These are phyloP conservation scores for Monosporozyma siamensis DNA, from an alignment of 805 yeast genomes.

Conservation along the genomic window DNA sequence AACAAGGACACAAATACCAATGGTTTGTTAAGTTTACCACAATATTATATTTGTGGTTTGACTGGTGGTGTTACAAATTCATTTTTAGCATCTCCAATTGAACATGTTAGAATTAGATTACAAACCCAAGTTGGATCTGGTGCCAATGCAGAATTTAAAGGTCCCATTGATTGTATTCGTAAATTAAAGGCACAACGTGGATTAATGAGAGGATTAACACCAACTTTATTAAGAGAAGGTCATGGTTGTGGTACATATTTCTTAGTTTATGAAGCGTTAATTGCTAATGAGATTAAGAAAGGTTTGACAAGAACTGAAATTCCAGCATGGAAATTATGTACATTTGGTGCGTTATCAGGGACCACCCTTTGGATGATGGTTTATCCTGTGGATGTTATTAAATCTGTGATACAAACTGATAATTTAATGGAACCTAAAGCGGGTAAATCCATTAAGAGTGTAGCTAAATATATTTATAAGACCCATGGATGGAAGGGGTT, in stretches of 20 bases:
- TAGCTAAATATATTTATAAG: conserved; percentile 44
- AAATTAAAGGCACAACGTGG: conserved; percentile 50
- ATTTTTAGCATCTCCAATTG: conserved; percentile 85
- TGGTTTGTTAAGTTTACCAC: conserved; percentile 37
- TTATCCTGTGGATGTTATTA: conserved; percentile 86
- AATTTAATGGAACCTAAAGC: conserved; percentile 41
- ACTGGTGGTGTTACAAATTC: conserved; percentile 93
- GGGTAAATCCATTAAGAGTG: conserved; percentile 43
- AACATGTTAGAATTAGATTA: conserved; percentile 84
- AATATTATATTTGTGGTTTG: conserved; percentile 79
- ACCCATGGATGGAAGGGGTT: conserved; percentile 65
- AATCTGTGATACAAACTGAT: conserved; percentile 68
- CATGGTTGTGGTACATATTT: conserved; percentile 87
- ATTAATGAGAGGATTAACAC: conserved; percentile 69
- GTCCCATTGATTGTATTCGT: conserved; percentile 35
- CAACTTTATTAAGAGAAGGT: conserved; percentile 77
- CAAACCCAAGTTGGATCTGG: conserved; percentile 51
- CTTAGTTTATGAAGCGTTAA: conserved; percentile 80
- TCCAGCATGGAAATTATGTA: conserved; percentile 79
- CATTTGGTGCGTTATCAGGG: conserved; percentile 87
- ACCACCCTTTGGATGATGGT: conserved; percentile 74
- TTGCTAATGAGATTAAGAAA: conserved; percentile 41
- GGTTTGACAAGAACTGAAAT: conserved; percentile 52
- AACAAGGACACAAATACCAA: conserved; percentile 25
- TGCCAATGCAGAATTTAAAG: conserved; percentile 41